These are phyloP conservation scores for Cephaloascus albidus DNA, from an alignment of 805 yeast species.

Conservation along the genomic window DNA sequence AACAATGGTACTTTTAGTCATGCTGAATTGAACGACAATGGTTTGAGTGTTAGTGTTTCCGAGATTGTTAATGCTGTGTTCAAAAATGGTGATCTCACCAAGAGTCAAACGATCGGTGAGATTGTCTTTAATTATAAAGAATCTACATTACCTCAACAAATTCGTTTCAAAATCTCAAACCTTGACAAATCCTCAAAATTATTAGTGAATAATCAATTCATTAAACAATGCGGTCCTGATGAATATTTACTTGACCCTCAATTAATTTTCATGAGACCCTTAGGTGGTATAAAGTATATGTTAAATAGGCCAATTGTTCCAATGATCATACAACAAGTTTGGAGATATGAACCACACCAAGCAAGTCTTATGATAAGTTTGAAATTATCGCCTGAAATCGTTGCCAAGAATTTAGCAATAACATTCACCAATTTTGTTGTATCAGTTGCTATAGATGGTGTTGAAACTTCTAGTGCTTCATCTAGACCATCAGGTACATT, in stretches of 20 bases:
- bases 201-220: slow-evolving; percentile 22
- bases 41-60: slow-evolving; percentile 76
- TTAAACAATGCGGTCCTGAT: slow-evolving; percentile 16
- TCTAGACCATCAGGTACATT: slow-evolving; percentile 91
- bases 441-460: slow-evolving; percentile 53
- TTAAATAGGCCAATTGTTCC: slow-evolving; percentile 50
- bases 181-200: slow-evolving; percentile 29
- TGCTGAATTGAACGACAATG: slow-evolving; percentile 43
- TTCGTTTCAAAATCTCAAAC: slow-evolving; percentile 10
- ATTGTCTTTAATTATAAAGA: slow-evolving; percentile 65
- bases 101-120: slow-evolving; percentile 73
- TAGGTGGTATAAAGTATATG: slow-evolving; percentile 77
- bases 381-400: slow-evolving; percentile 40
- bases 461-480: slow-evolving; percentile 62
- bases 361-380: slow-evolving; percentile 76
- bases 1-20: slow-evolving; percentile 29
- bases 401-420: slow-evolving; percentile 23
- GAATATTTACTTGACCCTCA: slow-evolving; percentile 35
- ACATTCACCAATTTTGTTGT: slow-evolving; percentile 51
- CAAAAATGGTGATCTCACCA: slow-evolving; percentile 52
- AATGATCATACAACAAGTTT: slow-evolving; percentile 64
- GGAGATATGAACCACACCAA: slow-evolving; percentile 84
- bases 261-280: slow-evolving; percentile 50
- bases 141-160: slow-evolving; percentile 2
- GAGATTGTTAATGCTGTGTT: slow-evolving; percentile 73